phyloP scores from a whole-genome alignment of 2,329 filamentous ascomycete species.

The Ophiostoma montium region DNA sequence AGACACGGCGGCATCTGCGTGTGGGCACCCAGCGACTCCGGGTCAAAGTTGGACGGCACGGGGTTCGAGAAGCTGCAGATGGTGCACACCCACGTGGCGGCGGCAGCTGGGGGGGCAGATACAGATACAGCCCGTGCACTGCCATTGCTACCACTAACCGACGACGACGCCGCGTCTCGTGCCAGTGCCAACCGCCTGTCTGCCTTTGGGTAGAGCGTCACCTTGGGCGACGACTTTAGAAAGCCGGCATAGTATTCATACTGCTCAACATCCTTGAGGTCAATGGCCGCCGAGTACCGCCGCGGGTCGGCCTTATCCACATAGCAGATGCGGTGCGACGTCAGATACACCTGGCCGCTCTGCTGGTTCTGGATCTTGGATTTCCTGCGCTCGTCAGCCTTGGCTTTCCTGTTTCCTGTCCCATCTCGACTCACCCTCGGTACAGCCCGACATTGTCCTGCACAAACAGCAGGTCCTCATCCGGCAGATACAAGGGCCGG shows the following conservation, averaged over 20 bases:
- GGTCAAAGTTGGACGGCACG: conserved; percentile 86
- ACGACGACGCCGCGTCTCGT: conserved; percentile 33
- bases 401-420: no score
- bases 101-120: conserved; percentile 53
- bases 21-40: conserved; percentile 60
- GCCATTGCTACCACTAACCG: conserved; percentile 32
- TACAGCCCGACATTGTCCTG: conserved; percentile 96
- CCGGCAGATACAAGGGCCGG: conserved; percentile 78
- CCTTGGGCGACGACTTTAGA: conserved; percentile 85
- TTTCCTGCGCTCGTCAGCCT: conserved; percentile 44
- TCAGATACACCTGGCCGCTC: conserved; percentile 91
- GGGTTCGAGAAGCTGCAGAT: conserved; percentile 94
- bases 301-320: conserved; percentile 79
- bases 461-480: conserved; percentile 90
- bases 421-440: conserved; percentile 60
- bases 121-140: conserved; percentile 13
- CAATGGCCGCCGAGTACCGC: conserved; percentile 69
- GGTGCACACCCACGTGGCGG: conserved; percentile 67
- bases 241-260: conserved; percentile 90
- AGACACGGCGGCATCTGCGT: conserved; percentile 77
- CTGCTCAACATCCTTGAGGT: conserved; percentile 81
- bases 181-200: not conserved
- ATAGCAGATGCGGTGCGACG: conserved; percentile 90
- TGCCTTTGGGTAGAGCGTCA: conserved; percentile 80
- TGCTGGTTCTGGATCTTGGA: conserved; percentile 90